Conservation (phyloP, 2,329 filamentous ascomycete species). For the Hirsutella thompsonii region DNA sequence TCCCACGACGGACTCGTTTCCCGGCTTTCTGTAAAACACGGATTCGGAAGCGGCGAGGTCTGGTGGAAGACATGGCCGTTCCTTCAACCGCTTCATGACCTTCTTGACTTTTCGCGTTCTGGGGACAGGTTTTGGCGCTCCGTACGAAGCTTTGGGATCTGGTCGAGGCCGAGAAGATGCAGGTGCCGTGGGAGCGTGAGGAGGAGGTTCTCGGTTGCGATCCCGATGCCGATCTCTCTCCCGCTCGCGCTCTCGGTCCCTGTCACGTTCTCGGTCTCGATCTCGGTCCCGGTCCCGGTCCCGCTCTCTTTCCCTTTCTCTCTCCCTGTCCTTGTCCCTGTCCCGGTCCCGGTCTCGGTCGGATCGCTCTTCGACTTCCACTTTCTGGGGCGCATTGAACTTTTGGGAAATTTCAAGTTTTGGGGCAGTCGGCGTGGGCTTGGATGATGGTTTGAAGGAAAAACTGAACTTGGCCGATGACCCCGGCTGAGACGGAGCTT, state of each 20-base stretch:
- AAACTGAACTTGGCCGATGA: conserved; percentile 72
- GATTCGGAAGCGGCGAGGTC: conserved; percentile 73
- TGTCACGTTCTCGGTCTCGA: no score
- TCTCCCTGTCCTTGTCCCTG: no score
- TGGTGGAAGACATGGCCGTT: conserved; percentile 54
- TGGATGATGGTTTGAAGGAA: conserved; percentile 68
- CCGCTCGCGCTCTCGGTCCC: no score
- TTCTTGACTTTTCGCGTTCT: conserved; percentile 52
- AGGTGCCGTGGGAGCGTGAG: conserved; percentile 39
- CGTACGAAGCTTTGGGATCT: conserved; percentile 18
- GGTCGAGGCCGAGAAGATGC: conserved; percentile 31
- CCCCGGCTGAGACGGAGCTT: conserved; percentile 32
- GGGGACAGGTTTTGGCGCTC: conserved; percentile 24
- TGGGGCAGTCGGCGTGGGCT: conserved; percentile 40
- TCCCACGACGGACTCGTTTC: conserved; percentile 93
- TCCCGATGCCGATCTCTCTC: conserved; percentile 1
- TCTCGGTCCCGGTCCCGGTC: no score
- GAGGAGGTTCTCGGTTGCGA: conserved; percentile 33
- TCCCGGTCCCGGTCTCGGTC: conserved; percentile 22
- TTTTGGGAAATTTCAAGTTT: conserved; percentile 56
- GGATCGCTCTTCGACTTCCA: conserved; percentile 15
- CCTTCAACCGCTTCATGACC: conserved; percentile 57
- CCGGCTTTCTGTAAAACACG: conserved; percentile 87
- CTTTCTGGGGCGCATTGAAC: conserved; percentile 46
- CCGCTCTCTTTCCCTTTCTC: no score